A percentile compares a stretch with the other conserved stretches of the same genome.
Conservation (phyloP, 768 basidiomycete species). For the Tricholoma matsutake region DNA sequence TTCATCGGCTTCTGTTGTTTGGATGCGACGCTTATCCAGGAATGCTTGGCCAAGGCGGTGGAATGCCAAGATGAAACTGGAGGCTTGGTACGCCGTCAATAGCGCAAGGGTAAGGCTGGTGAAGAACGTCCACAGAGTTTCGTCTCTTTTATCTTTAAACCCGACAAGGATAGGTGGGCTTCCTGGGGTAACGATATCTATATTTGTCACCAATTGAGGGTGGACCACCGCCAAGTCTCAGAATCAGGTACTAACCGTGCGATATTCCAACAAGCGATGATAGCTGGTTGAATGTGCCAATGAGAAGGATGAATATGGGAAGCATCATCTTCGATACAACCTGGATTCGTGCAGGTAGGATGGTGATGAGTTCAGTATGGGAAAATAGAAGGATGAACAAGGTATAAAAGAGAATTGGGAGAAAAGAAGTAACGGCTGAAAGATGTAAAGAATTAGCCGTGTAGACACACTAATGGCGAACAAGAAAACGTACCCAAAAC, state of each 20-base stretch:
- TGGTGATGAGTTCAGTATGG: constrained; percentile 45
- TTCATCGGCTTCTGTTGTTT: constrained; percentile 40
- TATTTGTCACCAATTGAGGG: neutral
- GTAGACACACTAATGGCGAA: neutral
- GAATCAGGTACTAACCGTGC: constrained; percentile 43
- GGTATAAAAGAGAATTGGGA: constrained; percentile 64
- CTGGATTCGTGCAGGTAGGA: constrained; percentile 49
- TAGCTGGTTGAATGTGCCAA: constrained; percentile 53
- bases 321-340: constrained; percentile 43
- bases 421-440: constrained; percentile 53
- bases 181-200: constrained; percentile 10
- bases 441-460: neutral
- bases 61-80: constrained; percentile 57
- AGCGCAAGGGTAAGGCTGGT: constrained; percentile 59
- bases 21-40: constrained; percentile 49
- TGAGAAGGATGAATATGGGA: constrained; percentile 51
- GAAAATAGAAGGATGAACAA: constrained; percentile 61
- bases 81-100: constrained; percentile 53
- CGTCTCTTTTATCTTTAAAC: constrained; percentile 35
- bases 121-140: constrained; percentile 53
- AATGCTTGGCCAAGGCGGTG: constrained; percentile 52
- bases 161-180: constrained; percentile 29
- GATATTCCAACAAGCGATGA: constrained; percentile 62
- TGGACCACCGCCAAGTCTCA: neutral
- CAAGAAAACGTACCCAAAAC: constrained; percentile 50